Evolutionary conservation across 768 basidiomycete genomes (phyloP), one percentile per base, ranked within the genome.

Genomic region (Tricholoma saponaceum): DNA sequence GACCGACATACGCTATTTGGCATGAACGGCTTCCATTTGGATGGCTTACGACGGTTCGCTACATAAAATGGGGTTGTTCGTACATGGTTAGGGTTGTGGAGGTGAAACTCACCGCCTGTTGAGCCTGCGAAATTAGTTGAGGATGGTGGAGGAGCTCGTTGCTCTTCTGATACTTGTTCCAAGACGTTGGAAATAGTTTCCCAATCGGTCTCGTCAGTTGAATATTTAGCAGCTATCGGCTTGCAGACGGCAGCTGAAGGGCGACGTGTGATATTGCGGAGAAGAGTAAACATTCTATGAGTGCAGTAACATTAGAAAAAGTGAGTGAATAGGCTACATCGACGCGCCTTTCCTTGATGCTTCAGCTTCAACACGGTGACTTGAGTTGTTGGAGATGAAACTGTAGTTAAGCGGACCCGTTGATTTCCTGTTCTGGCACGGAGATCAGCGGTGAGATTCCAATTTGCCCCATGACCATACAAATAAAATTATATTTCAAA

Each of bases 1-100:
- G 41, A 58, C n/a, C 43, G 9, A 64, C 61, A 60, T 58, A 69
- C 70, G 30, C 59, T 51, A 58, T 64, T 58, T 5, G 61, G 33
- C 4, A 20, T 4, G 57, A 76, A 70, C 1, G 61, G 37, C n/a
- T 63, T 65, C 58, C 63, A 66, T 53, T 63, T 62, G 4, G 22
- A 12, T 51, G 16, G 28, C n/a, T 53, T 18, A 33, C 50, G 28
- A 5, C 9, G 43, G 47, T 3, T 13, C 16, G 16, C 4, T 33
- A n/a, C n/a, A n/a, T n/a, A n/a, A 47, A 9, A 30, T 30, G 28
- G 26, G 8, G 25, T 50, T 4, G n/a, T 50, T n/a, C 26, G 9
- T 50, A 25, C 5, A n/a, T 18, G 47, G 30, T 28, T 0, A 28
- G 47, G 2, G n/a, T 12, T 50, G 2, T 50, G 16, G n/a, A n/a